phyloP scores from a whole-genome alignment of 345 rosid genomes.

The Moricandia moricandioides region DNA sequence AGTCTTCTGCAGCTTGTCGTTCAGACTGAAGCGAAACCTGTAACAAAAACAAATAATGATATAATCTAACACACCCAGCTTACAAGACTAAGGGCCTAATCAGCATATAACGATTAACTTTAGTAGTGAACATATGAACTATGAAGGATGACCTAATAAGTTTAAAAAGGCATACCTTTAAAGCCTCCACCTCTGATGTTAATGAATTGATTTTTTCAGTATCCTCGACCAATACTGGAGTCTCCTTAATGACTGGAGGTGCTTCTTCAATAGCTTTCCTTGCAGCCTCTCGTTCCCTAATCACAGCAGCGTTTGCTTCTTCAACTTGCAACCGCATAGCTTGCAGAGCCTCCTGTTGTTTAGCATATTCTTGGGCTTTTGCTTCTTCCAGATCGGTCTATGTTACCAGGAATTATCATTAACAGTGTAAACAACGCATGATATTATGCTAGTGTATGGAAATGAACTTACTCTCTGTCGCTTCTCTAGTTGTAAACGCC shows the following conservation, averaged over 20 bases:
- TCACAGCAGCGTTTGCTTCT: conserved; percentile 76
- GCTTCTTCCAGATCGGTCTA: conserved; percentile 96
- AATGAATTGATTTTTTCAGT: conserved; percentile 74
- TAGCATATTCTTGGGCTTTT: conserved; percentile 84
- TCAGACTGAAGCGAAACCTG: conserved; percentile 77
- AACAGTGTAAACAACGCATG: background rate
- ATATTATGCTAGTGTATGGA: conserved; percentile 11
- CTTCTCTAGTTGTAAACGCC: conserved; percentile 97
- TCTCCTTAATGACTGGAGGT: conserved; percentile 92
- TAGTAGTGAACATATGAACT: background rate
- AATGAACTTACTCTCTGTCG: conserved; percentile 73
- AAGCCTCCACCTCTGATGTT: conserved; percentile 68
- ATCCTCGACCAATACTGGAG: conserved; percentile 91
- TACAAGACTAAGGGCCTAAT: background rate
- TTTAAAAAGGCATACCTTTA: conserved; percentile 57
- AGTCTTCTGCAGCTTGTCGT: conserved; percentile 58
- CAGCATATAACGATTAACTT: background rate
- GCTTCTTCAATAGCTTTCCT: conserved; percentile 94
- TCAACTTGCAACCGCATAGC: conserved; percentile 79
- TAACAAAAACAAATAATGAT: conserved; percentile 2
- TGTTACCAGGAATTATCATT: conserved; percentile 9
- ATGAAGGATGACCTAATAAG: background rate
- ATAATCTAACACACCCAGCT: background rate
- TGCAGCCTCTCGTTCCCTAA: conserved; percentile 88
- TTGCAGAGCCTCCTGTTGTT: conserved; percentile 76